Evolutionary conservation across 352 stramenopile genomes (phyloP).

Genomic region (Aphanomyces invadans): DNA sequence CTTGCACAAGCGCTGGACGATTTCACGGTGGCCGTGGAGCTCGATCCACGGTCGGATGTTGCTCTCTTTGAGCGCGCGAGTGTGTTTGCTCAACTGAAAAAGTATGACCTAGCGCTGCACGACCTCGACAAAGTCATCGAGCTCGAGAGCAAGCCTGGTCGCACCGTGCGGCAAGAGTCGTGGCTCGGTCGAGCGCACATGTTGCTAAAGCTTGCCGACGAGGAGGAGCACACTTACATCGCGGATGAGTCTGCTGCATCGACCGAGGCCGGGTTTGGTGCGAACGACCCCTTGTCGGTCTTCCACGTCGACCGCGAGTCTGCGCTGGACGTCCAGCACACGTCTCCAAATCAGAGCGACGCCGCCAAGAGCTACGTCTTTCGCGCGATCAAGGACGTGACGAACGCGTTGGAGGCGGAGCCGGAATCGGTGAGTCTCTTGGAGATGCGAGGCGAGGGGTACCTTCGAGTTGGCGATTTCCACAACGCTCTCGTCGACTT

Average conservation of each 20-base stretch:
- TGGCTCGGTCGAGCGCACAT: conserved; percentile 51
- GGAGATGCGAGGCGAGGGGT: conserved; percentile 39
- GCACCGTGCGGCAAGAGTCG: conserved; percentile 37
- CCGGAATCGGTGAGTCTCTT: conserved; percentile 38
- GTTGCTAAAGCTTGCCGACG: conserved; percentile 41
- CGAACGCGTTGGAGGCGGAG: conserved; percentile 41
- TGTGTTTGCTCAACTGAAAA: conserved; percentile 43
- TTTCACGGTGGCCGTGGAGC: conserved; percentile 51
- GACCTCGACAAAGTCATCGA: conserved; percentile 60
- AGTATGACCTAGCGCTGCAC: conserved; percentile 40
- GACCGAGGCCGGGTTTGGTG: conserved; percentile 15
- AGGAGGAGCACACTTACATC: conserved; percentile 38
- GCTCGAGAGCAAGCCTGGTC: conserved; percentile 31
- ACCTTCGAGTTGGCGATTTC: conserved; percentile 38
- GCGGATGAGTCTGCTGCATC: conserved; percentile 32
- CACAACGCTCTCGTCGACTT: conserved; percentile 34
- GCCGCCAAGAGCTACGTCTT: conserved; percentile 36
- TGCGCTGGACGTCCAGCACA: conserved; percentile 16
- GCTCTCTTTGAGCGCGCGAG: conserved; percentile 54
- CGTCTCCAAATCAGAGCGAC: conserved; percentile 31
- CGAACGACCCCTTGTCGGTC: neutral
- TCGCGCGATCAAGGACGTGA: conserved; percentile 56
- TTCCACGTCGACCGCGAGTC: neutral
- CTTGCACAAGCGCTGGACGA: conserved; percentile 46
- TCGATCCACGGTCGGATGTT: conserved; percentile 52